These are phyloP conservation scores for Microbotryum intermedium DNA, from an alignment of 1,284 basidiomycete genomes.

Conservation along the genomic window DNA sequence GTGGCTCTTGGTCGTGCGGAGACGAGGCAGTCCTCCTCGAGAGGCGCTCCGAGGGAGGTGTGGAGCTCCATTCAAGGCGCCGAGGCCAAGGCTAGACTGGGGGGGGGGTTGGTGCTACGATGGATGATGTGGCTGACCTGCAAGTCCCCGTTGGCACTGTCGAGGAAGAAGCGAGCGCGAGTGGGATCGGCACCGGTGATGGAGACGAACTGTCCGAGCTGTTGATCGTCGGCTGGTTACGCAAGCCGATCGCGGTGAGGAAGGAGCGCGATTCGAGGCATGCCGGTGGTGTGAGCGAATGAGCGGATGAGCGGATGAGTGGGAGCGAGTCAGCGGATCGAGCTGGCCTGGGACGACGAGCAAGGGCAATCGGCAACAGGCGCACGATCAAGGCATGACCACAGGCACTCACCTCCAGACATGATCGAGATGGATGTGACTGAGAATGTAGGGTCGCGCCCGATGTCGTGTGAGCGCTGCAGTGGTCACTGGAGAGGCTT, in stretches of 20 bases:
- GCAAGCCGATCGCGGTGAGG: background rate
- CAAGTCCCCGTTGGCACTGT: slow-evolving; percentile 38
- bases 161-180: slow-evolving; percentile 40
- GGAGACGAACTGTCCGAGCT: slow-evolving; percentile 10
- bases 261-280: background rate
- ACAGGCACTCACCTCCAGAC: slow-evolving; percentile 3
- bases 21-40: background rate
- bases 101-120: too few species aligned
- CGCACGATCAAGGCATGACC: too few species aligned
- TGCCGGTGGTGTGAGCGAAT: slow-evolving; percentile 2
- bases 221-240: background rate
- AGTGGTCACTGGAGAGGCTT: too few species aligned
- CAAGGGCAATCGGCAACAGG: too few species aligned
- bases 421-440: background rate
- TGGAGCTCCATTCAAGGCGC: background rate
- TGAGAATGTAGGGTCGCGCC: too few species aligned
- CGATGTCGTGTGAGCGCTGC: too few species aligned
- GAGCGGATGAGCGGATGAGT: too few species aligned
- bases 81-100: background rate
- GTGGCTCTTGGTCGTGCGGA: background rate
- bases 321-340: background rate
- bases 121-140: slow-evolving; percentile 13
- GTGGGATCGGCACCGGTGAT: slow-evolving; percentile 38
- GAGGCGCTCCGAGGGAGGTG: background rate
- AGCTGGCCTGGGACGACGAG: background rate